Evolutionary conservation across 1,284 basidiomycete genomes (phyloP), one percentile per base, ranked within the genome.

Genomic region (Puccinia novopanici): DNA sequence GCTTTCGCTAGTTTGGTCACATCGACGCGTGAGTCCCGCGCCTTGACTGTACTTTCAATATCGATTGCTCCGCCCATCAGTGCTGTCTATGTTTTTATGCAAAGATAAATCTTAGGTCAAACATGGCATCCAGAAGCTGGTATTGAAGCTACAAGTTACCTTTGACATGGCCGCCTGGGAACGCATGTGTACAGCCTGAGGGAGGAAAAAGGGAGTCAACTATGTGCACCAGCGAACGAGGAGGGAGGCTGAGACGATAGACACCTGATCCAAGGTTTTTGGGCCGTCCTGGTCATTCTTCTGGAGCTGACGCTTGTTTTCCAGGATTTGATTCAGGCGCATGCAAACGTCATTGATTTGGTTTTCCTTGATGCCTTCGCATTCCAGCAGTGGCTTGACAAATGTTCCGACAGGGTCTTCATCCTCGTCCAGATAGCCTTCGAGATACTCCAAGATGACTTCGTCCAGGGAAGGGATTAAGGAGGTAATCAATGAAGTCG

Each of bases 1-100:
- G 97, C 95, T 86, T 98, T 98, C 86, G 98, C 97, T 22, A 99
- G 90, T 85, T 98, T 98, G 87, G 94, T 95, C 82, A 99, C 90
- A 88, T 99, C 97, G 80, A 99, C 97, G 68, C 93, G 92, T 67
- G 95, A 95, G 45, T 93, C 93, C 86, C 93, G 93, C 83, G 82
- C 84, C 81, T 85, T 84, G 71, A 84, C 84, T 82, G 94, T 93
- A 74, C 92, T 93, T 86, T 97, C 95, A 81, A 98, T 88, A 85
- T 97, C 95, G 73, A 99, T 93, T 65, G 92, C 91, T 82, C 95
- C 93, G 0, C 90, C 88, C 82, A 77, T 67, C 15, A 96, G 88
- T 13, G 91, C 92, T 83, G 95, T 92, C 1, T 94, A 45, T 45
- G 6, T 45, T 45, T 45, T 45, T 45, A 45, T 45, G 89, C n/a